Evolutionary conservation across 306 rosid genomes (phyloP).

Genomic region (Inga leiocalycina): DNA sequence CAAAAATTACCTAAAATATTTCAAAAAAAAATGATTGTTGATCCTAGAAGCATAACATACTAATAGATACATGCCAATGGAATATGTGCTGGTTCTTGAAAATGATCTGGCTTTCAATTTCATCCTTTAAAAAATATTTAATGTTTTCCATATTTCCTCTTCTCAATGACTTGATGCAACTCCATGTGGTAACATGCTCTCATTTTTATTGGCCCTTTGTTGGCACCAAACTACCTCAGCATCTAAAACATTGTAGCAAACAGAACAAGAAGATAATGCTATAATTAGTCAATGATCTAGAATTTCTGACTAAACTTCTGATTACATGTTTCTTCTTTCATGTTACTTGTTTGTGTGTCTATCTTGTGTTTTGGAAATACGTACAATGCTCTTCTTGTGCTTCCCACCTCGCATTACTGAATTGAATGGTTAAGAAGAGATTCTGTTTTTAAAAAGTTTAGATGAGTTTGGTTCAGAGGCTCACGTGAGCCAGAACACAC

Average conservation of each 20-base stretch:
- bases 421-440: background rate
- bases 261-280: background rate
- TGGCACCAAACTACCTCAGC: conserved; percentile 96
- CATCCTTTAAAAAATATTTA: conserved; percentile 39
- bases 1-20: background rate
- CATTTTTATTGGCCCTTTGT: conserved; percentile 94
- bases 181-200: conserved; percentile 71
- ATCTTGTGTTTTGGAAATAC: background rate
- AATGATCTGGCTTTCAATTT: background rate
- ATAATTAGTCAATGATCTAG: background rate
- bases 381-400: background rate
- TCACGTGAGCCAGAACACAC: rapidly evolving
- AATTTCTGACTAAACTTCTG: no score
- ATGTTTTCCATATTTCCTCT: conserved; percentile 67
- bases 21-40: background rate
- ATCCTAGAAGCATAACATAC: background rate
- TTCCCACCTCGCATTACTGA: background rate
- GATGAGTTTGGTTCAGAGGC: rapidly evolving
- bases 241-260: conserved; percentile 43
- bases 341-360: background rate
- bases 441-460: no score
- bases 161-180: conserved; percentile 67
- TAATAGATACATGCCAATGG: background rate
- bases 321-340: background rate
- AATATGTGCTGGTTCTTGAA: background rate